Conservation (phyloP, 352 stramenopile species). For the Phytophthora lateralis region DNA sequence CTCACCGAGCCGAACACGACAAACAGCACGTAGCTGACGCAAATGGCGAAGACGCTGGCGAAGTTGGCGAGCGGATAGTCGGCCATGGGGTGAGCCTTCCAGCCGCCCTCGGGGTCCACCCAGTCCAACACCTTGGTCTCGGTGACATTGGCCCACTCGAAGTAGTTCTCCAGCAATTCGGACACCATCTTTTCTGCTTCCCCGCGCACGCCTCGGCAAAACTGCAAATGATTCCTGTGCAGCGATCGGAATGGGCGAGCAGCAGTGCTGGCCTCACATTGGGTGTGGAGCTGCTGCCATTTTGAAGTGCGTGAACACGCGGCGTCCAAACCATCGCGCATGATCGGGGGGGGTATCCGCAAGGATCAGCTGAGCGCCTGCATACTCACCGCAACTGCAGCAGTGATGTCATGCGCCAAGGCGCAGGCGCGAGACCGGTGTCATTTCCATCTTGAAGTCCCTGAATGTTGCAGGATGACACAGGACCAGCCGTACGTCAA, state of each 20-base stretch:
- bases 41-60: slow-evolving; percentile 59
- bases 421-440: slow-evolving; percentile 6
- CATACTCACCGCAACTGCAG: slow-evolving; percentile 15
- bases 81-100: slow-evolving; percentile 67
- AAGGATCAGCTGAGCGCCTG: slow-evolving; percentile 1
- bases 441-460: slow-evolving; percentile 21
- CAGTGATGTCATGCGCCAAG: slow-evolving; percentile 28
- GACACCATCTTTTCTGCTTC: slow-evolving; percentile 28
- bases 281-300: not conserved
- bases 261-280: slow-evolving; percentile 16
- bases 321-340: slow-evolving; percentile 12
- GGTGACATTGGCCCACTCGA: slow-evolving; percentile 58
- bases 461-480: slow-evolving; percentile 3
- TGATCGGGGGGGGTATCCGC: slow-evolving; percentile 19
- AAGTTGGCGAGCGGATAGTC: slow-evolving; percentile 73
- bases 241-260: not conserved
- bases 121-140: slow-evolving; percentile 58
- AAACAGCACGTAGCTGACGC: slow-evolving; percentile 68
- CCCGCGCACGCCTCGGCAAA: slow-evolving; percentile 11
- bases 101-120: slow-evolving; percentile 59
- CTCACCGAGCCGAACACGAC: slow-evolving; percentile 67
- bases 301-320: slow-evolving; percentile 7
- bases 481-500: not conserved
- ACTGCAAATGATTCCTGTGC: slow-evolving; percentile 24
- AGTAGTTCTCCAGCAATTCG: slow-evolving; percentile 50